Percentiles rank a stretch among this genome's conserved stretches.
phyloP scores from a whole-genome alignment of 1,139 yeast genomes.

The Geotrichum macrosporum region DNA sequence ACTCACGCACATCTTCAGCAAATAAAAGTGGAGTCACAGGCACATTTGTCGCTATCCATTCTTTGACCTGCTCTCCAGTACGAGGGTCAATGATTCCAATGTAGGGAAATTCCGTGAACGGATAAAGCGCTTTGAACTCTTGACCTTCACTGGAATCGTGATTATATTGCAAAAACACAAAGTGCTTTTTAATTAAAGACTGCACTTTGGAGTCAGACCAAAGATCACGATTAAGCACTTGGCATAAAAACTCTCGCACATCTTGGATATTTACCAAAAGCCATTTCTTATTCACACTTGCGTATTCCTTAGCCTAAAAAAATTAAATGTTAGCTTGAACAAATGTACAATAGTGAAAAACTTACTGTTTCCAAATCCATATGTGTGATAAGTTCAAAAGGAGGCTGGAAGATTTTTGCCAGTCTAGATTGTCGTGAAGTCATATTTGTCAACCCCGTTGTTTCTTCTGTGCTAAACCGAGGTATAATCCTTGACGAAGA shows the following conservation, averaged over 20 bases:
- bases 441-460: constrained; percentile 34
- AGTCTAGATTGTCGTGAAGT: constrained; percentile 65
- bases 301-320: constrained; percentile 65
- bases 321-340: too few species aligned
- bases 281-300: constrained; percentile 69
- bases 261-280: constrained; percentile 84
- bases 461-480: too few species aligned
- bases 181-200: constrained; percentile 57
- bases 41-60: constrained; percentile 62
- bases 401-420: constrained; percentile 84
- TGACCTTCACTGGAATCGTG: constrained; percentile 70
- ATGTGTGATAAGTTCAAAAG: constrained; percentile 85
- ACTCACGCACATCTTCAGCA: constrained; percentile 47
- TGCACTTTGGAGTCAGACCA: constrained; percentile 75
- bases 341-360: too few species aligned
- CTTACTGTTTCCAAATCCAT: too few species aligned
- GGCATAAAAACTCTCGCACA: constrained; percentile 77
- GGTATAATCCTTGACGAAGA: neutral
- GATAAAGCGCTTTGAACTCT: constrained; percentile 67
- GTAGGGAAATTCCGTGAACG: constrained; percentile 72
- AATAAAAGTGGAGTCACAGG: constrained; percentile 48
- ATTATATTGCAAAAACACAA: constrained; percentile 70
- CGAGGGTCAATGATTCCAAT: constrained; percentile 90
- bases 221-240: constrained; percentile 82
- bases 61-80: constrained; percentile 84